These are phyloP conservation scores for Lactifluus subvellereus DNA, from an alignment of 768 basidiomycete species.

Conservation along the genomic window DNA sequence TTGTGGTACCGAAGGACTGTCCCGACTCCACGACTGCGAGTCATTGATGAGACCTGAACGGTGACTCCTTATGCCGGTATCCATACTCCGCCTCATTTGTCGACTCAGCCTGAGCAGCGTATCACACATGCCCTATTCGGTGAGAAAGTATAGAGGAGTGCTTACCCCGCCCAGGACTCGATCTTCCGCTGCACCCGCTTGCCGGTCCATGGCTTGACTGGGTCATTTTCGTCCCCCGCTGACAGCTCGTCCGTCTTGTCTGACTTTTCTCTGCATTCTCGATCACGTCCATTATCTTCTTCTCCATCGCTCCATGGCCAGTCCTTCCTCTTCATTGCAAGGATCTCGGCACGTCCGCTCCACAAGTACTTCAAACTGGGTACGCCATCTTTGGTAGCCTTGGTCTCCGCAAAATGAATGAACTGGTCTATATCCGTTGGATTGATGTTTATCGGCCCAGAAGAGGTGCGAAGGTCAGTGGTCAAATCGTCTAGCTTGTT, in stretches of 20 bases:
- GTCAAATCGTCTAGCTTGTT: conserved; percentile 53
- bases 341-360: conserved; percentile 33
- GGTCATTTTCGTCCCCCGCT: conserved; percentile 29
- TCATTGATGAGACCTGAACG: conserved; percentile 19
- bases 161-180: conserved; percentile 46
- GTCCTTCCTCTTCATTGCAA: conserved; percentile 34
- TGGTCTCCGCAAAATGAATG: conserved; percentile 39
- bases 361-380: conserved; percentile 32
- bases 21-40: conserved; percentile 21
- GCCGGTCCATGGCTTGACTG: conserved; percentile 29
- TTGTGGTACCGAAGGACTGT: conserved; percentile 32
- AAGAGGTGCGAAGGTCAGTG: conserved; percentile 33
- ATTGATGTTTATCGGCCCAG: conserved; percentile 20
- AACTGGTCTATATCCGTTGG: conserved; percentile 48
- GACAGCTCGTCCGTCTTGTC: conserved; percentile 29
- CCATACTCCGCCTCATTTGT: conserved; percentile 33
- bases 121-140: background rate
- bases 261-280: conserved; percentile 29
- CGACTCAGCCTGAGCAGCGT: conserved; percentile 26
- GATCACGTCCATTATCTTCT: conserved; percentile 34
- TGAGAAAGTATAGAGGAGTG: conserved; percentile 3
- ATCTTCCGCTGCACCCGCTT: conserved; percentile 43
- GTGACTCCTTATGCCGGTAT: conserved; percentile 27
- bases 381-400: conserved; percentile 32
- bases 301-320: conserved; percentile 34